Conservation (phyloP, 139 green algal species). For the Chlamydomonas schloesseri region DNA sequence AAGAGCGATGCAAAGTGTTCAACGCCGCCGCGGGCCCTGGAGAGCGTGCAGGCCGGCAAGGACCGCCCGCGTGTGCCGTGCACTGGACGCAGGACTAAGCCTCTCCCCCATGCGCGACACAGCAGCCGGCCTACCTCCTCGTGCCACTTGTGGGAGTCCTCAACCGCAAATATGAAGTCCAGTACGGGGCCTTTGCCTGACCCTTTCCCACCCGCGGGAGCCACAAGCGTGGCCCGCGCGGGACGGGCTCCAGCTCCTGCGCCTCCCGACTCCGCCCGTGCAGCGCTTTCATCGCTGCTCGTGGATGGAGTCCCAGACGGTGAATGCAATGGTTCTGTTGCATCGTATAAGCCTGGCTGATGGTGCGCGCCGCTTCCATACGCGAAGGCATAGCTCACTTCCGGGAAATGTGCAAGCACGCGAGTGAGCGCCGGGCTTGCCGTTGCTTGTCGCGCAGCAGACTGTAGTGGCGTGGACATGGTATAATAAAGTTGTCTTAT, state of each 20-base stretch:
- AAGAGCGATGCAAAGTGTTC: no score
- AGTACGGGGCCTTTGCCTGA: constrained; percentile 68
- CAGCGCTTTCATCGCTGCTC: no score
- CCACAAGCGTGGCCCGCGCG: no score
- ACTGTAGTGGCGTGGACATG: neutral
- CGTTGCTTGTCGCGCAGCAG: neutral
- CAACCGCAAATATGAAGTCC: constrained; percentile 89
- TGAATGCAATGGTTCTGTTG: neutral
- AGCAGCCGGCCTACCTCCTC: constrained; percentile 62
- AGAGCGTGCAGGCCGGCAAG: no score
- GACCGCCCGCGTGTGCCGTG: no score
- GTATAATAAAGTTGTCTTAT: neutral
- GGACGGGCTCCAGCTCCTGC: no score
- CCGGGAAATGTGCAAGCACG: constrained; percentile 68
- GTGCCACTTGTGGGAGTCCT: constrained; percentile 80
- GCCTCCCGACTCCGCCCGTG: no score
- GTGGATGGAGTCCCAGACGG: neutral
- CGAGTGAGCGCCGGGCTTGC: neutral
- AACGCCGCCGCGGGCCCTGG: no score
- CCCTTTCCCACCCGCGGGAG: no score
- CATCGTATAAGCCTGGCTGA: constrained; percentile 82
- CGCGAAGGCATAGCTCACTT: constrained; percentile 82
- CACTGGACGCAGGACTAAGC: no score
- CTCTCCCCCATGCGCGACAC: no score
- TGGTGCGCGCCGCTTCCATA: constrained; percentile 91